A percentile compares a stretch with the other conserved stretches of the same genome.
phyloP scores from a whole-genome alignment of 345 rosid species.

The Eutrema heterophyllum region DNA sequence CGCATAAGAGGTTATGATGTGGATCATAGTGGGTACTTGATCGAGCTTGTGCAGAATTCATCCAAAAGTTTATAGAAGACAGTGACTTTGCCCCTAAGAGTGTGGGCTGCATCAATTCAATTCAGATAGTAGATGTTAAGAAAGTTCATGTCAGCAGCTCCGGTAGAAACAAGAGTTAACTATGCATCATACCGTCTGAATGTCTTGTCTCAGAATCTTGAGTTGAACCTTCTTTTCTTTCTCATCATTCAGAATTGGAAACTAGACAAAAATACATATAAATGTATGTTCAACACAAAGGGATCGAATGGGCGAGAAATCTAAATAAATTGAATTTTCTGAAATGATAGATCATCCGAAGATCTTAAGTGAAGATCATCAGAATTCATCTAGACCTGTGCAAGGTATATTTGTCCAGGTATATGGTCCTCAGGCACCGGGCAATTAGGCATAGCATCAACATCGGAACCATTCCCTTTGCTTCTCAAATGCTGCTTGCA shows the following conservation, averaged over 20 bases:
- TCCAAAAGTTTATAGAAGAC: conserved; percentile 85
- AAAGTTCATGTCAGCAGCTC: conserved; percentile 6
- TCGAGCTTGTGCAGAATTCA: conserved; percentile 71
- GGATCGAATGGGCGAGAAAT: not conserved
- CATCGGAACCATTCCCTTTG: conserved; percentile 18
- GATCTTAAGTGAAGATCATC: not conserved
- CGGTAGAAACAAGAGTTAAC: conserved; percentile 10
- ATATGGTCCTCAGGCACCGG: conserved; percentile 29
- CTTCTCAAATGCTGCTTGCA: conserved; percentile 56
- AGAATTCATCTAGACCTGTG: conserved; percentile 52
- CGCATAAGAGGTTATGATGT: conserved; percentile 78
- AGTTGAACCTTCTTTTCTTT: conserved; percentile 65
- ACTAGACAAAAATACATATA: conserved; percentile 34
- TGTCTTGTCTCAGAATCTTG: conserved; percentile 59
- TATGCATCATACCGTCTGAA: conserved; percentile 40
- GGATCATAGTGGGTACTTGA: conserved; percentile 92
- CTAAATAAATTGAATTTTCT: not conserved
- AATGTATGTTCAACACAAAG: not conserved
- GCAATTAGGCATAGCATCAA: conserved; percentile 17
- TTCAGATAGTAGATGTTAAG: conserved; percentile 13
- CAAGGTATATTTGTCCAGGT: conserved; percentile 65
- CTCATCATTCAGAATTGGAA: conserved; percentile 60
- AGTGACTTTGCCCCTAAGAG: conserved; percentile 50
- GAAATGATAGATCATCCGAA: not conserved
- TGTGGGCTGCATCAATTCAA: conserved; percentile 47